Percentiles rank a stretch among this genome's conserved stretches.
Conservation (phyloP, 192 early-diverging fungal species). For the Phlyctochytrium bullatum region DNA sequence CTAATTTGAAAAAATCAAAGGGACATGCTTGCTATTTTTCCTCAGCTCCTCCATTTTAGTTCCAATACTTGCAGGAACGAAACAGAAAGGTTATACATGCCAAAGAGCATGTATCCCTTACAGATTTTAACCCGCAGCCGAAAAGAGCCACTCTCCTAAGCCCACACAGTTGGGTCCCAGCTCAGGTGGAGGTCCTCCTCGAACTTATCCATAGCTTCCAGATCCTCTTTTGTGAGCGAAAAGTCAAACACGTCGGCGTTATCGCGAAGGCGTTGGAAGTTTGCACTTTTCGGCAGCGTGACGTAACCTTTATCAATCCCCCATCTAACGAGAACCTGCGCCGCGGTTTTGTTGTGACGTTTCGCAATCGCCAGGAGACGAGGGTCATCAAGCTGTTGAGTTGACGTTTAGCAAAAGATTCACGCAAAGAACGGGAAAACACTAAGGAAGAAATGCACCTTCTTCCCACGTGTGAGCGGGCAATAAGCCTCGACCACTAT, state of each 20-base stretch:
- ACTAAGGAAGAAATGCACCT: no score
- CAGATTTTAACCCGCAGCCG: no score
- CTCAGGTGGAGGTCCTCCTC: conserved; percentile 50
- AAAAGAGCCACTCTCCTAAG: not conserved
- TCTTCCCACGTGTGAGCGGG: conserved; percentile 49
- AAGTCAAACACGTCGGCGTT: conserved; percentile 63
- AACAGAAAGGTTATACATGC: no score
- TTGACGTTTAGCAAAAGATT: not conserved
- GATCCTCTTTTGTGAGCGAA: conserved; percentile 50
- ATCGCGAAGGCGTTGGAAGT: conserved; percentile 46
- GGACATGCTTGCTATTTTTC: no score
- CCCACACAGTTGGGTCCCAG: conserved; percentile 25
- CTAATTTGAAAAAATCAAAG: no score
- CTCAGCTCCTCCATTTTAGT: no score
- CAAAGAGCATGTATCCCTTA: no score
- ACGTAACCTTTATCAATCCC: conserved; percentile 58
- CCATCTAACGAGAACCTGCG: conserved; percentile 62
- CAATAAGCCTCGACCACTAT: conserved; percentile 81
- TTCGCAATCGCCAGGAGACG: conserved; percentile 44
- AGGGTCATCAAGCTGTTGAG: conserved; percentile 43
- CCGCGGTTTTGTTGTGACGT: conserved; percentile 51
- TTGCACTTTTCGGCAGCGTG: conserved; percentile 56
- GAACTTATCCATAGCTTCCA: conserved; percentile 52
- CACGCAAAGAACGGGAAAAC: not conserved
- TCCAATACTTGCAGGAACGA: no score